These are phyloP conservation scores for Cryphonectria carpinicola DNA, from an alignment of 2,329 filamentous ascomycete genomes.

Conservation along the genomic window DNA sequence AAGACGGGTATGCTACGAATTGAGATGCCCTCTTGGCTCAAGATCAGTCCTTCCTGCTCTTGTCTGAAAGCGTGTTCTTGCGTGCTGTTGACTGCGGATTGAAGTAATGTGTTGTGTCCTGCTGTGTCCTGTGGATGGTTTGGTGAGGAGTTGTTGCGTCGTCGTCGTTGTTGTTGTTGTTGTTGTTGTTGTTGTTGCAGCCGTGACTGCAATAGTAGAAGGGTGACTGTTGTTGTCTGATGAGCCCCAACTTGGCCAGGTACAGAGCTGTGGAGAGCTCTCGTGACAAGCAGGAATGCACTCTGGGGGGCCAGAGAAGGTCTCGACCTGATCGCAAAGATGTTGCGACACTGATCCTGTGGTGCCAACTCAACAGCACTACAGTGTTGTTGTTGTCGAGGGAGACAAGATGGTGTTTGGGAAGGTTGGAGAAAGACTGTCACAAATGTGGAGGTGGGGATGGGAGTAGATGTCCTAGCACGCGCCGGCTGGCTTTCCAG, in stretches of 20 bases:
- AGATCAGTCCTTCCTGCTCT: slow-evolving; percentile 6
- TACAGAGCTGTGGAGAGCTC: slow-evolving; percentile 18
- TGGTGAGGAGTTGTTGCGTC: slow-evolving; percentile 10
- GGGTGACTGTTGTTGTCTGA: slow-evolving; percentile 1
- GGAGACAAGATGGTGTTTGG: slow-evolving; percentile 4
- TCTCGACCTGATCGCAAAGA: slow-evolving; percentile 17
- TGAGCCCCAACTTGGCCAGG: slow-evolving; percentile 7
- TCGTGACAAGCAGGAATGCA: neutral
- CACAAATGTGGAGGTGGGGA: slow-evolving; percentile 27
- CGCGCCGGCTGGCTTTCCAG: neutral
- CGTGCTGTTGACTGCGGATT: slow-evolving; percentile 1
- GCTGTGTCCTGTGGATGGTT: neutral
- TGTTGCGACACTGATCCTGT: slow-evolving; percentile 25
- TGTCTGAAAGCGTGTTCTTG: neutral
- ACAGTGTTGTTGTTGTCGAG: slow-evolving; percentile 17
- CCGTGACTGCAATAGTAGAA: slow-evolving; percentile 16
- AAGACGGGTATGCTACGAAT: slow-evolving; percentile 11
- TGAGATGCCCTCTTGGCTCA: slow-evolving; percentile 5
- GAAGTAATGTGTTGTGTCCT: neutral
- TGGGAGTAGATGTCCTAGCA: slow-evolving; percentile 3
- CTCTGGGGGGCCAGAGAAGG: neutral
- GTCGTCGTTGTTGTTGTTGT: neutral
- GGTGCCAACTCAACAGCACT: neutral
- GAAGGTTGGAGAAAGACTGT: slow-evolving; percentile 25
- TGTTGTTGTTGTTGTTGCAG: neutral